Percentiles rank a stretch among this genome's conserved stretches.
These are phyloP conservation scores for Claviceps fusiformis DNA, from an alignment of 2,329 filamentous ascomycete genomes.

Conservation along the genomic window DNA sequence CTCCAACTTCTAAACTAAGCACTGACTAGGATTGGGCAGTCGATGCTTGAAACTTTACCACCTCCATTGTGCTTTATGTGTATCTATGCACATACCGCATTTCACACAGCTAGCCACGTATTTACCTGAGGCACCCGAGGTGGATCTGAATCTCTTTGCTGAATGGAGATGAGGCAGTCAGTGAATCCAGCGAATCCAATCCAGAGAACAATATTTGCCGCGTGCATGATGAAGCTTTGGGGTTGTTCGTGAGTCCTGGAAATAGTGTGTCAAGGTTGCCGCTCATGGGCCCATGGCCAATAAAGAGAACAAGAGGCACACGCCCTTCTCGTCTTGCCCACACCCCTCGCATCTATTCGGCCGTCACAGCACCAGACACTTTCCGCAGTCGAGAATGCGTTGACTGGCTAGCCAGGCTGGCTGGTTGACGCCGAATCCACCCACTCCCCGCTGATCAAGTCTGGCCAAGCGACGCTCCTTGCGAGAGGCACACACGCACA, in stretches of 20 bases:
- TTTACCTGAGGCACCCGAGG: neutral
- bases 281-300: too few species aligned
- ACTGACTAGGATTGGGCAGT: too few species aligned
- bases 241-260: neutral
- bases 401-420: neutral
- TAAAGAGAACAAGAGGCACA: neutral
- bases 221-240: neutral
- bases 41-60: neutral
- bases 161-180: neutral
- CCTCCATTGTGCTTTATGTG: too few species aligned
- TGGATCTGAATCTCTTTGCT: neutral
- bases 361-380: neutral
- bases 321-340: neutral
- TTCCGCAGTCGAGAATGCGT: neutral
- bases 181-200: neutral
- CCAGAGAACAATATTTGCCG: neutral
- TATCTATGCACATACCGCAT: neutral
- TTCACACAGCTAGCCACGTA: neutral
- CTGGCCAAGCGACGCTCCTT: neutral
- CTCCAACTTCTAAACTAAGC: too few species aligned
- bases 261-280: neutral
- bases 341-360: neutral
- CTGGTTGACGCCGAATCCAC: neutral
- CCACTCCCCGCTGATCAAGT: neutral
- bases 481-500: too few species aligned